phyloP scores from a whole-genome alignment of 192 early-diverging fungal species.

The Podila verticillata region DNA sequence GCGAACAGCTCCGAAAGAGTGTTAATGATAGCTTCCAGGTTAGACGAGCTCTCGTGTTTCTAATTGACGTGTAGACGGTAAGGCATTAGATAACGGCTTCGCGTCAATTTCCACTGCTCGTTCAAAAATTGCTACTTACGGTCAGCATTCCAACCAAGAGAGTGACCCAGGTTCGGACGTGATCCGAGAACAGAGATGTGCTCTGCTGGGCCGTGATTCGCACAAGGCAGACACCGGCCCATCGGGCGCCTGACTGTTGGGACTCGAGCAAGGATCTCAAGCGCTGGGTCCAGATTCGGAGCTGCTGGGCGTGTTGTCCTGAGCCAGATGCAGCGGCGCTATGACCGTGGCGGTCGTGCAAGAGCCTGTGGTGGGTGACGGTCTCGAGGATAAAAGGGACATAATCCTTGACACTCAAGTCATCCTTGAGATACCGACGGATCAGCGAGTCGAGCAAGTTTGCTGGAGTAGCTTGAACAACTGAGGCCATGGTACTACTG shows the following conservation, averaged over 20 bases:
- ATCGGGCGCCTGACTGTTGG: slow-evolving; percentile 57
- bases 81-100: background rate
- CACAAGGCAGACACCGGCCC: slow-evolving; percentile 60
- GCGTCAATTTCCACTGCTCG: background rate
- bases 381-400: slow-evolving; percentile 63
- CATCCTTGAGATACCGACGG: slow-evolving; percentile 50
- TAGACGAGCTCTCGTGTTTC: slow-evolving; percentile 55
- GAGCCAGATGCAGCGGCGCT: background rate
- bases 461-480: slow-evolving; percentile 35
- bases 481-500: slow-evolving; percentile 9
- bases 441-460: slow-evolving; percentile 52
- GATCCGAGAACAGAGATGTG: slow-evolving; percentile 39
- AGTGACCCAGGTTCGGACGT: slow-evolving; percentile 54
- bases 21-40: slow-evolving; percentile 53
- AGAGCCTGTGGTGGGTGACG: slow-evolving; percentile 49
- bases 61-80: slow-evolving; percentile 15
- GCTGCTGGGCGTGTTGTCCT: slow-evolving; percentile 27
- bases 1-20: slow-evolving; percentile 59
- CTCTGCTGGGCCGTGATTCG: slow-evolving; percentile 61
- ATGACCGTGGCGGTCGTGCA: slow-evolving; percentile 40
- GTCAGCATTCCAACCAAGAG: slow-evolving; percentile 55
- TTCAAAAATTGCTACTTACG: slow-evolving; percentile 31
- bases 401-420: slow-evolving; percentile 43
- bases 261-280: slow-evolving; percentile 64
- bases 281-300: slow-evolving; percentile 64